These are phyloP conservation scores for Syncephalastrum sp. DNA, from an alignment of 371 early-diverging fungal genomes.

Conservation along the genomic window DNA sequence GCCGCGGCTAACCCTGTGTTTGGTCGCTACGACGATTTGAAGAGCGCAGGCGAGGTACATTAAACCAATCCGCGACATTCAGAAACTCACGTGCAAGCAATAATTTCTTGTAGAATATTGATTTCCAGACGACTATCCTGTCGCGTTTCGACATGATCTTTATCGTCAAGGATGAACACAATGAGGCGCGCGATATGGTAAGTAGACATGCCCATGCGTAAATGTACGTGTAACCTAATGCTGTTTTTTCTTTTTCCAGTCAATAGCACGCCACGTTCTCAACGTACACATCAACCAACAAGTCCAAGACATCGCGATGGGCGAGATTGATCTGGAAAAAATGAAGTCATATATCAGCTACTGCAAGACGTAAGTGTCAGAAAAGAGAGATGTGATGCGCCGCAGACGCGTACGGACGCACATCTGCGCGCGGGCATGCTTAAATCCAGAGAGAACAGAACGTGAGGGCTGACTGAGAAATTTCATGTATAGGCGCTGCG, in stretches of 20 bases:
- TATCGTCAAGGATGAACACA: conserved; percentile 92
- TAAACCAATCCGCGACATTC: neutral
- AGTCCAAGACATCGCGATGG: conserved; percentile 58
- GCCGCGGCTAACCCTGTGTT: conserved; percentile 99
- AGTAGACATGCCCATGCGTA: conserved; percentile 9
- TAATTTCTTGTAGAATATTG: conserved; percentile 81
- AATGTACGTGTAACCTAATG: conserved; percentile 1
- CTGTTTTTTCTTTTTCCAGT: conserved; percentile 35
- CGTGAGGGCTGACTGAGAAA: neutral
- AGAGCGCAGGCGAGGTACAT: conserved; percentile 86
- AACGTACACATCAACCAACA: conserved; percentile 85
- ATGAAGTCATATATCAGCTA: conserved; percentile 95
- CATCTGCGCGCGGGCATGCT: neutral
- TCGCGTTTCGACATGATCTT: conserved; percentile 98
- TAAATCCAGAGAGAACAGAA: neutral
- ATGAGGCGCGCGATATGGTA: conserved; percentile 79
- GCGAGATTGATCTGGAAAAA: conserved; percentile 86
- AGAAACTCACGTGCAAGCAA: too few species aligned
- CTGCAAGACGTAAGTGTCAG: conserved; percentile 76
- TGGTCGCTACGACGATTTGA: conserved; percentile 99
- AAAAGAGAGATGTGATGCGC: too few species aligned
- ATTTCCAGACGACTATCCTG: conserved; percentile 99
- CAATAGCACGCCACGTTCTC: conserved; percentile 92
- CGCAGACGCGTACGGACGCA: too few species aligned
- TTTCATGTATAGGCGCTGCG: conserved; percentile 70